Conservation (phyloP, 345 rosid genomes). For the Diplotaxis tenuifolia region DNA sequence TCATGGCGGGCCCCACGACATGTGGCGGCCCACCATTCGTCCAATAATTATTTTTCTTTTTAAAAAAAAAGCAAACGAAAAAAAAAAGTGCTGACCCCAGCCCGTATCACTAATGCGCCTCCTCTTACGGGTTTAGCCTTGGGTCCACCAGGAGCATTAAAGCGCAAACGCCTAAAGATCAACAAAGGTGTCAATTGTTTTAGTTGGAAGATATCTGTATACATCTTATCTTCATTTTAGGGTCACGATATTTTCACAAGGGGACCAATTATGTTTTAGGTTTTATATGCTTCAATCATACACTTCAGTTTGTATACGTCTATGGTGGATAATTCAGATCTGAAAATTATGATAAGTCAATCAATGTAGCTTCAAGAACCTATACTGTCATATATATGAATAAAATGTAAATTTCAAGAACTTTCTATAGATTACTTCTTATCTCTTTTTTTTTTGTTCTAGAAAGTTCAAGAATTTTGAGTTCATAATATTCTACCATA, state of each 20-base stretch:
- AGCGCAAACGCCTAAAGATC: neutral
- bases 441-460: neutral
- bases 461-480: neutral
- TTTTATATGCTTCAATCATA: constrained; percentile 26
- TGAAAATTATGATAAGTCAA: neutral
- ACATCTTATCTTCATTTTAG: constrained; percentile 35
- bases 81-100: too few species aligned
- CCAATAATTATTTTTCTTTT: too few species aligned
- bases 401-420: neutral
- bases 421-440: neutral
- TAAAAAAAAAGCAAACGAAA: too few species aligned
- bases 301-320: neutral
- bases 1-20: too few species aligned
- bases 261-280: constrained; percentile 12
- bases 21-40: too few species aligned
- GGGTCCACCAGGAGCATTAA: constrained; percentile 8
- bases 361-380: neutral
- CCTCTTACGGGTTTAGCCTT: neutral
- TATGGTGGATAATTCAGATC: neutral
- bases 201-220: neutral
- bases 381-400: neutral
- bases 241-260: constrained; percentile 15
- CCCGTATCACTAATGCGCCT: too few species aligned
- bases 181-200: constrained; percentile 1
- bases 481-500: neutral